phyloP scores from a whole-genome alignment of 2,329 filamentous ascomycete species.

The Colletotrichum tamarilloi region DNA sequence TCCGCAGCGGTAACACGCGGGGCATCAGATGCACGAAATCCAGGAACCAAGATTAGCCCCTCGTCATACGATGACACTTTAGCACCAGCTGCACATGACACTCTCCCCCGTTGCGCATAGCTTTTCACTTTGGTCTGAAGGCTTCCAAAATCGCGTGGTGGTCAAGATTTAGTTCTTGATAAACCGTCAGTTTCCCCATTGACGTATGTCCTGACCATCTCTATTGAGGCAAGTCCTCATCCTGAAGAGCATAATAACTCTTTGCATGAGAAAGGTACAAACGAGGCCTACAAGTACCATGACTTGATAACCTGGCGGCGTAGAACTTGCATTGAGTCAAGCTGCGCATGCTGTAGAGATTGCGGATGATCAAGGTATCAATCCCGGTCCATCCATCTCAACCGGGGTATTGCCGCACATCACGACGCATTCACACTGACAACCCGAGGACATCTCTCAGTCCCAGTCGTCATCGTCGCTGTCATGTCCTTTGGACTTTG shows the following conservation, averaged over 20 bases:
- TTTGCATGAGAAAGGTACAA: neutral
- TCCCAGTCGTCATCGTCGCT: constrained; percentile 73
- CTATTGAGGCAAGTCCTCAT: neutral
- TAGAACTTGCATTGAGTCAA: neutral
- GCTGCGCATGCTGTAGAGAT: neutral
- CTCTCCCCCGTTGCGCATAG: neutral
- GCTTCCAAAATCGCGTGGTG: neutral
- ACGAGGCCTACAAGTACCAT: neutral
- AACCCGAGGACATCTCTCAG: constrained; percentile 46
- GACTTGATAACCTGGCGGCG: neutral
- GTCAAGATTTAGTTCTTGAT: neutral
- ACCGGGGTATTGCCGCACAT: neutral
- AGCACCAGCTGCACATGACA: neutral
- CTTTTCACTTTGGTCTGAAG: neutral
- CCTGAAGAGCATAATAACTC: neutral
- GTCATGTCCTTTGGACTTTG: constrained; percentile 52
- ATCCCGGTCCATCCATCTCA: neutral
- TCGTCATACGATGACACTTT: neutral
- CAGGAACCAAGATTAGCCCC: neutral
- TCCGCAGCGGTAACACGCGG: constrained; percentile 18
- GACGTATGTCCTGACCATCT: neutral
- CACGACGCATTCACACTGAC: neutral
- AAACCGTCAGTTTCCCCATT: neutral
- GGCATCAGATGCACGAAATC: constrained; percentile 19
- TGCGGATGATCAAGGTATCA: neutral